Evolutionary conservation across 2,329 filamentous ascomycete species (phyloP), one percentile per base, ranked within the genome.

Genomic region (Botrytis aclada): DNA sequence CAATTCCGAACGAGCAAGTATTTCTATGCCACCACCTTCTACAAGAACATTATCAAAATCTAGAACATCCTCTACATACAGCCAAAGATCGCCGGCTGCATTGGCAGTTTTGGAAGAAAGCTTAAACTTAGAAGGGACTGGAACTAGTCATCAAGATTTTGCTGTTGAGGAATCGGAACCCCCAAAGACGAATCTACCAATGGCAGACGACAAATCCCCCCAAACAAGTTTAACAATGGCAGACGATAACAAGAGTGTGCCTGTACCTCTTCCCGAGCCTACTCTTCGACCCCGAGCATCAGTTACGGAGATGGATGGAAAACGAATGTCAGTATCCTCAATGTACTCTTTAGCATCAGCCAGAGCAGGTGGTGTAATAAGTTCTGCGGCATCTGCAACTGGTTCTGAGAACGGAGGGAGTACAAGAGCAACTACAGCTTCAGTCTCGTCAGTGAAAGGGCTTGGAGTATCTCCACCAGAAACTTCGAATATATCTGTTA

Each of bases 251-350:
- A 67, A 67, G n/a, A 10, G 12, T 32, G 18, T 76, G 1, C 80
- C 76, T 69, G 65, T 76, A 32, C 54, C 73, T 22, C 81, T 87
- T 66, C 84, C 87, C 66, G 88, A 90, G 72, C 80, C 85, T 58
- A 82, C 86, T 66, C 80, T 85, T 75, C 82, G 82, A 65, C 79
- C 83, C 58, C 83, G 83, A 70, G 83, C 84, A 32, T 87, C 87
- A 20, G 81, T 85, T 73, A 86, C 86, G 25, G 86, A 88, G 32
- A 78, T 81, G 34, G 84, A 90, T 56, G 84, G 84, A 62, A 92
- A 93, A 78, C 89, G 92, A 69, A 85, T 92, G 80, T 94, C 92
- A 37, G 87, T 91, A 74, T 93, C 91, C 12, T 95, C 92, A 0
- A 83, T 93, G 69, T 92, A 92, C 79, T 93, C 92, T 45, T 83